Base-by-base conservation (phyloP, 2,329 filamentous ascomycete genomes). In the Cadophora sp. region DNA sequence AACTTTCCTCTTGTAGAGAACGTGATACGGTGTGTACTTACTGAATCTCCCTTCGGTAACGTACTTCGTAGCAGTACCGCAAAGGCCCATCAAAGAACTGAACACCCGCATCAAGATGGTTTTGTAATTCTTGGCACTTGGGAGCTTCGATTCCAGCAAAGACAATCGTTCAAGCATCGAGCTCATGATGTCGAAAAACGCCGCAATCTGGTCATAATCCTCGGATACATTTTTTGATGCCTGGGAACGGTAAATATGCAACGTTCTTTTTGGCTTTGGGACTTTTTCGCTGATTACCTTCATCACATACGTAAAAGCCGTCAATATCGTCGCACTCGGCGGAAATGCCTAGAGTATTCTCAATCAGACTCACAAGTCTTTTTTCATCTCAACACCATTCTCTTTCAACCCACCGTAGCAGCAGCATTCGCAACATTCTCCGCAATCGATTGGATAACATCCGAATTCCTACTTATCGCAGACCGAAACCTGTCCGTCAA, bases 361-460 rank as follows among this genome's bases (percentile, higher is more conserved):
- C 40, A 19, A 43, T 43, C 40, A 43, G 40, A 43, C 14, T 14
- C 14, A 43, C 12, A 34, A 34, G 5, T 43, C 6, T 19, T 19
- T 6, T 19, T 14, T 14, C 40, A 19, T 43, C 40, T 43, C 14
- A 43, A 14, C 6, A 3, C 40, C 14, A 43, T 16, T 19, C 19
- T 3, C 12, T 16, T 4, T 16, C 40, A 43, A 43, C 6, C 14
- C 6, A 43, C 40, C 40, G 40, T 43, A 43, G 12, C 16, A 16
- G 40, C 40, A 43, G 40, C 40, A 37, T 59, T 62, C 16, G 65
- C 65, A 48, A 67, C 37, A 40, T 67, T 63, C 14, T 56, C 43
- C 29, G 65, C 65, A n/a, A 62, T 43, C 4, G 19, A 40, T n/a
- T 63, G 59, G 43, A 67, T 63, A 3, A 67, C 51, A 34, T 58